Conservation (phyloP, 2,329 filamentous ascomycete species). For the Aspergillus sp. region DNA sequence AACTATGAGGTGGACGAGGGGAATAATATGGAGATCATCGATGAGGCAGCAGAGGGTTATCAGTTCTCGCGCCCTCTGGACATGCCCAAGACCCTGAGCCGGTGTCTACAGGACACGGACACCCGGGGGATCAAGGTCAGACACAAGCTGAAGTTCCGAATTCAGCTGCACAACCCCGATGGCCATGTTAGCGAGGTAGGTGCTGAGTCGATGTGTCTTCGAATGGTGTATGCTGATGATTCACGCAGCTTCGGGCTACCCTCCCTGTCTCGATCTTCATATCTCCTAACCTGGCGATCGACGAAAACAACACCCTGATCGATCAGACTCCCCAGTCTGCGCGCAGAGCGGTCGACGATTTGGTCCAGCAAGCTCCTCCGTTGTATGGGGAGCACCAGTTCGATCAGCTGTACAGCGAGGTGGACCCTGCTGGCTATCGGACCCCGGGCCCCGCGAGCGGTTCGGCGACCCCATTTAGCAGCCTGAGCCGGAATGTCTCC, state of each 20-base stretch:
- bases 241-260: constrained; percentile 66
- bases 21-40: constrained; percentile 44
- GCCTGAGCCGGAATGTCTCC: constrained; percentile 63
- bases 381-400: constrained; percentile 84
- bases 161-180: constrained; percentile 88
- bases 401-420: constrained; percentile 81
- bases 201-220: constrained; percentile 1
- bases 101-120: constrained; percentile 83
- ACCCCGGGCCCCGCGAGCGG: constrained; percentile 58
- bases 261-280: constrained; percentile 91
- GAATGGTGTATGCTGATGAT: not conserved
- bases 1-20: constrained; percentile 63
- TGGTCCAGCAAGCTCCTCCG: constrained; percentile 67
- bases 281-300: constrained; percentile 81
- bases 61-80: constrained; percentile 52
- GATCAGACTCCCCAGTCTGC: constrained; percentile 47
- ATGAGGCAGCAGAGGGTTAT: constrained; percentile 53
- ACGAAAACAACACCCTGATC: constrained; percentile 74
- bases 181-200: constrained; percentile 81
- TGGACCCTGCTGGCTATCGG: constrained; percentile 73
- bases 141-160: constrained; percentile 84
- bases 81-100: constrained; percentile 70
- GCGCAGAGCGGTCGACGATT: constrained; percentile 43
- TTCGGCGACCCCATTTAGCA: constrained; percentile 69
- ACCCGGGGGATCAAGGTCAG: constrained; percentile 81